phyloP scores from a whole-genome alignment of 2,329 filamentous ascomycete genomes.

The Colletotrichum abscissum region DNA sequence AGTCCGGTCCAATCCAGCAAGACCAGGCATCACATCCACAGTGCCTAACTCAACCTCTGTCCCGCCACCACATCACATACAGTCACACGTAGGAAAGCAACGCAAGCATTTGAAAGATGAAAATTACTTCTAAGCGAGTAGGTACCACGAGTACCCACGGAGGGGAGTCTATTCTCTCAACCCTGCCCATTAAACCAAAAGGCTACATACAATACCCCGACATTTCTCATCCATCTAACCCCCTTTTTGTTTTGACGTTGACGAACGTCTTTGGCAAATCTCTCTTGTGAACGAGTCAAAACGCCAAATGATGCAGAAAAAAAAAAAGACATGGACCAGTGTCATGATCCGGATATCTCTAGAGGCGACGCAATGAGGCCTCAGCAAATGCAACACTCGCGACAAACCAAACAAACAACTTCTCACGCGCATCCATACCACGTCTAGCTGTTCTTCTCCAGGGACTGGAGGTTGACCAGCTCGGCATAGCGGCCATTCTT shows the following conservation, averaged over 20 bases:
- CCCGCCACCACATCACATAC: too few species aligned
- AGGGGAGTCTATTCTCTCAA: slow-evolving; percentile 17
- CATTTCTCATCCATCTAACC: background rate
- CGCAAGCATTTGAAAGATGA: background rate
- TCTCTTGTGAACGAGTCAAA: background rate
- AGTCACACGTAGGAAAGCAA: background rate
- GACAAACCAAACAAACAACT: slow-evolving; percentile 9
- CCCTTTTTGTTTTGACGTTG: background rate
- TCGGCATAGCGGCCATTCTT: slow-evolving; percentile 80
- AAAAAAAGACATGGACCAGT: slow-evolving; percentile 29
- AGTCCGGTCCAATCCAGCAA: too few species aligned
- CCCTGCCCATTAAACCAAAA: slow-evolving; percentile 25
- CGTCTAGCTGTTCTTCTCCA: slow-evolving; percentile 66
- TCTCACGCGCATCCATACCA: background rate
- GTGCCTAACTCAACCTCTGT: background rate
- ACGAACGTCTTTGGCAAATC: background rate
- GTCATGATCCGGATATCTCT: slow-evolving; percentile 32
- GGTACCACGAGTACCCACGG: background rate
- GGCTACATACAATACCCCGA: slow-evolving; percentile 12
- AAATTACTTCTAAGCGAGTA: slow-evolving; percentile 18
- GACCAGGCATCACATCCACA: background rate
- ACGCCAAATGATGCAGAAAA: slow-evolving; percentile 31
- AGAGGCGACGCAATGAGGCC: slow-evolving; percentile 1
- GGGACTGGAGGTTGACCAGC: slow-evolving; percentile 82
- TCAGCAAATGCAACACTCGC: slow-evolving; percentile 11